phyloP scores from a whole-genome alignment of 139 green algal species.

The Asterochloris sp. region DNA sequence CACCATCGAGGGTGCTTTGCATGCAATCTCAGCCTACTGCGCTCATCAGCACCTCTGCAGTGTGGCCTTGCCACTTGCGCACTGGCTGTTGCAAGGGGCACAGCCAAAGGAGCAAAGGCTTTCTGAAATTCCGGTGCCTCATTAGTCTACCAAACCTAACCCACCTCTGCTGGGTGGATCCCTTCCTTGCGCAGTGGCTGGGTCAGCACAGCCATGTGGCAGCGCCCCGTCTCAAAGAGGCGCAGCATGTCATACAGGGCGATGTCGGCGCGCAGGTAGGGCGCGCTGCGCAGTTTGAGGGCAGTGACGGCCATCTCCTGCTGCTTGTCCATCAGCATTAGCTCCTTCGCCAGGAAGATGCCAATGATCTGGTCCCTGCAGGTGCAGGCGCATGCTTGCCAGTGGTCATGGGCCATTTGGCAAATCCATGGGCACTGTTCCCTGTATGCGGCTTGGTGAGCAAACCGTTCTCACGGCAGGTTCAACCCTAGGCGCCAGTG shows the following conservation, averaged over 20 bases:
- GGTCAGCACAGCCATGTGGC: conserved; percentile 86
- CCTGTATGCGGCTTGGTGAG: not conserved
- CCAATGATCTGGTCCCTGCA: conserved; percentile 48
- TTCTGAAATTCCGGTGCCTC: too few species aligned
- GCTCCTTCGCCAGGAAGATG: conserved; percentile 86
- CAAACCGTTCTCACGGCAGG: not conserved
- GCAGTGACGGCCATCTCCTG: not conserved
- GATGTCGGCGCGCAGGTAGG: conserved; percentile 42
- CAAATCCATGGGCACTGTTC: too few species aligned
- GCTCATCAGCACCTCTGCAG: too few species aligned
- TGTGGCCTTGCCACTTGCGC: too few species aligned
- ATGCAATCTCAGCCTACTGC: too few species aligned
- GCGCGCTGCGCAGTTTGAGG: conserved; percentile 42
- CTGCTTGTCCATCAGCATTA: conserved; percentile 48
- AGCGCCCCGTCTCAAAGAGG: conserved; percentile 86
- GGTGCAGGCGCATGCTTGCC: too few species aligned
- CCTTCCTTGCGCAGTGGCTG: conserved; percentile 17
- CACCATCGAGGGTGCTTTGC: too few species aligned
- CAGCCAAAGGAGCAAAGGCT: too few species aligned
- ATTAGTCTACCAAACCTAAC: too few species aligned
- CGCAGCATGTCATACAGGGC: conserved; percentile 88
- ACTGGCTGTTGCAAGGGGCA: too few species aligned
- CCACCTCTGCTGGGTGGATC: too few species aligned
- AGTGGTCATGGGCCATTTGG: too few species aligned
- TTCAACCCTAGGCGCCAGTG: not conserved